phyloP scores from a whole-genome alignment of 1,284 basidiomycete genomes.

The Tilletia walkeri region DNA sequence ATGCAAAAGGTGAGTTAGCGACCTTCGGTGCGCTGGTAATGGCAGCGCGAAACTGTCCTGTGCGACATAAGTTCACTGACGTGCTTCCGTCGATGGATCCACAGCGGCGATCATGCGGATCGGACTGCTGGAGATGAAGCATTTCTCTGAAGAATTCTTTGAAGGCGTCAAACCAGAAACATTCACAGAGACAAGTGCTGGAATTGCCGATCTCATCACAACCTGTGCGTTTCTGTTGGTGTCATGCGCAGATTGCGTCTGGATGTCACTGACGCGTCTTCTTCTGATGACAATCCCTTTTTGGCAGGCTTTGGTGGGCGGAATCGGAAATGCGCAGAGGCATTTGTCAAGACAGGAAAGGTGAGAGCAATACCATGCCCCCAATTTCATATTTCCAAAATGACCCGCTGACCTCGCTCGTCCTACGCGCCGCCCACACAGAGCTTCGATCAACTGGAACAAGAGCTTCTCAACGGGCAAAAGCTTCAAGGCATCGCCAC shows the following conservation, averaged over 20 bases:
- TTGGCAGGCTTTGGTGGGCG: conserved; percentile 59
- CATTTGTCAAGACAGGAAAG: conserved; percentile 62
- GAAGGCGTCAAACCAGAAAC: conserved; percentile 61
- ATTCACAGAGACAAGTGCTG: conserved; percentile 61
- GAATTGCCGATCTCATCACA: conserved; percentile 65
- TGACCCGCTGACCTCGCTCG: background rate
- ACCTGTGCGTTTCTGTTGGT: conserved; percentile 56
- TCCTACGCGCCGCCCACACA: conserved; percentile 40
- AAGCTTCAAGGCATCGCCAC: conserved; percentile 64
- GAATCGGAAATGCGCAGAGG: conserved; percentile 62
- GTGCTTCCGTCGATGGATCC: background rate
- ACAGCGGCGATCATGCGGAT: conserved; percentile 63
- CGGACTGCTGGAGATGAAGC: conserved; percentile 56
- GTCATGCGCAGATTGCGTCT: too few species aligned
- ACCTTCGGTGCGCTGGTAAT: too few species aligned
- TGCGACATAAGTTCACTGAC: background rate
- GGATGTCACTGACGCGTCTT: background rate
- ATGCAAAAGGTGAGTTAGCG: conserved; percentile 59
- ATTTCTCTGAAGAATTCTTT: conserved; percentile 63
- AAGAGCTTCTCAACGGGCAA: conserved; percentile 63
- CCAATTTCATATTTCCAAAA: background rate
- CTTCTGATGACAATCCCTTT: background rate
- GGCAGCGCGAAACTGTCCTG: background rate
- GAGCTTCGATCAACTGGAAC: conserved; percentile 61
- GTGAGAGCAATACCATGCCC: conserved; percentile 38